A percentile compares a stretch with the other conserved stretches of the same genome.
phyloP scores from a whole-genome alignment of 2,329 filamentous ascomycete species.

The Helotiales sp. region DNA sequence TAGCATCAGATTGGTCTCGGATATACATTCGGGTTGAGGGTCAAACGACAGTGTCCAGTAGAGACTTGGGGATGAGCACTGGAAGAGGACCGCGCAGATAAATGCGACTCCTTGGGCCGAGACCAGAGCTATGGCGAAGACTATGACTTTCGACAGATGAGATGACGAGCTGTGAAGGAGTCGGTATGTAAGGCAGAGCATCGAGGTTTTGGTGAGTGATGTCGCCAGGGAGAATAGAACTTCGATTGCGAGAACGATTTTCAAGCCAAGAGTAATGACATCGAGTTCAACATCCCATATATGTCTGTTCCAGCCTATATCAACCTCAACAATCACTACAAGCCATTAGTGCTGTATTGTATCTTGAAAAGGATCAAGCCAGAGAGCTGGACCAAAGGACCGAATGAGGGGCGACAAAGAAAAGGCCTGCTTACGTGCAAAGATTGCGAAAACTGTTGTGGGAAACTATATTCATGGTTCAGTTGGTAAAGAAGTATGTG shows the following conservation, averaged over 20 bases:
- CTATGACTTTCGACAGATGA: slow-evolving; percentile 31
- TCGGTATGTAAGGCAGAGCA: slow-evolving; percentile 34
- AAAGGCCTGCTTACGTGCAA: no score
- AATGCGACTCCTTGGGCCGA: slow-evolving; percentile 34
- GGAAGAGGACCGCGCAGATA: slow-evolving; percentile 38
- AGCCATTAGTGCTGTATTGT: no score
- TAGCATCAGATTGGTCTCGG: slow-evolving; percentile 52
- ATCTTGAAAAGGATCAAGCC: no score
- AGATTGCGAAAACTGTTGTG: slow-evolving; percentile 37
- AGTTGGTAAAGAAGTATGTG: neutral
- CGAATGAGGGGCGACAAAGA: no score
- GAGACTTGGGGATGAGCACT: slow-evolving; percentile 40
- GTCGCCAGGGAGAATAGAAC: slow-evolving; percentile 39
- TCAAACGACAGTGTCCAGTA: slow-evolving; percentile 38
- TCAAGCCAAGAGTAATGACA: slow-evolving; percentile 35
- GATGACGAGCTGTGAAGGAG: slow-evolving; percentile 38
- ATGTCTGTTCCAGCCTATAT: slow-evolving; percentile 41
- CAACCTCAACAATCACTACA: slow-evolving; percentile 36
- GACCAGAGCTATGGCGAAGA: slow-evolving; percentile 36
- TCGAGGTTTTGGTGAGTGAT: slow-evolving; percentile 39
- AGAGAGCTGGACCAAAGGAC: no score
- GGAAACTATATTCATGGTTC: slow-evolving; percentile 34
- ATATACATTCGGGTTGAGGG: slow-evolving; percentile 41
- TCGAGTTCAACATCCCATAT: slow-evolving; percentile 40
- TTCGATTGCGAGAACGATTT: slow-evolving; percentile 39